phyloP scores from a whole-genome alignment of 192 early-diverging fungal genomes.

The Cetraspora pellucida region DNA sequence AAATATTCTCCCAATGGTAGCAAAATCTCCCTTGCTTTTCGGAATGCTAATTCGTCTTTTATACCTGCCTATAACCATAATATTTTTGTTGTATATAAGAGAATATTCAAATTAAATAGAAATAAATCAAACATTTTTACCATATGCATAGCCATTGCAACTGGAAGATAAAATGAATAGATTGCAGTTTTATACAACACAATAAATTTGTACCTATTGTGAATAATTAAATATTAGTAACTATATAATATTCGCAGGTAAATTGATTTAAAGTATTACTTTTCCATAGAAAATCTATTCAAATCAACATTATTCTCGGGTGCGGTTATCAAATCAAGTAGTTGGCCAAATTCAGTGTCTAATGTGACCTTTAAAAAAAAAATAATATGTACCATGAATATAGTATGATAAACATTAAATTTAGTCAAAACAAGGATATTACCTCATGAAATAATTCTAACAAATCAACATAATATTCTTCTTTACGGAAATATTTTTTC shows the following conservation, averaged over 20 bases:
- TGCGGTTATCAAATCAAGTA: slow-evolving; percentile 97
- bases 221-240: background rate
- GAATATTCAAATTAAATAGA: background rate
- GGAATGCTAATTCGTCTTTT: slow-evolving; percentile 74
- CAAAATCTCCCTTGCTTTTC: slow-evolving; percentile 83
- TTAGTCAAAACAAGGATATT: background rate
- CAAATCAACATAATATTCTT: slow-evolving; percentile 87
- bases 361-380: slow-evolving; percentile 64
- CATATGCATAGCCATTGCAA: slow-evolving; percentile 92
- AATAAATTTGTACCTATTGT: slow-evolving; percentile 79
- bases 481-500: slow-evolving; percentile 89
- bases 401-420: background rate
- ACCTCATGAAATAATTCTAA: slow-evolving; percentile 93
- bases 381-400: slow-evolving; percentile 30
- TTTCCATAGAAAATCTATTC: slow-evolving; percentile 85
- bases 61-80: slow-evolving; percentile 63
- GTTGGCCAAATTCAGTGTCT: slow-evolving; percentile 97
- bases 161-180: slow-evolving; percentile 99
- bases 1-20: slow-evolving; percentile 98
- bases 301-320: slow-evolving; percentile 96
- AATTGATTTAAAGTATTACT: slow-evolving; percentile 54
- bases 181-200: slow-evolving; percentile 98
- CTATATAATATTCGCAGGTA: background rate
- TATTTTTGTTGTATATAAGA: background rate
- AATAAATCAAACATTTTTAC: slow-evolving; percentile 37